Base-by-base conservation (phyloP, 768 basidiomycete genomes). In the Rhizopogon vesiculosus region DNA sequence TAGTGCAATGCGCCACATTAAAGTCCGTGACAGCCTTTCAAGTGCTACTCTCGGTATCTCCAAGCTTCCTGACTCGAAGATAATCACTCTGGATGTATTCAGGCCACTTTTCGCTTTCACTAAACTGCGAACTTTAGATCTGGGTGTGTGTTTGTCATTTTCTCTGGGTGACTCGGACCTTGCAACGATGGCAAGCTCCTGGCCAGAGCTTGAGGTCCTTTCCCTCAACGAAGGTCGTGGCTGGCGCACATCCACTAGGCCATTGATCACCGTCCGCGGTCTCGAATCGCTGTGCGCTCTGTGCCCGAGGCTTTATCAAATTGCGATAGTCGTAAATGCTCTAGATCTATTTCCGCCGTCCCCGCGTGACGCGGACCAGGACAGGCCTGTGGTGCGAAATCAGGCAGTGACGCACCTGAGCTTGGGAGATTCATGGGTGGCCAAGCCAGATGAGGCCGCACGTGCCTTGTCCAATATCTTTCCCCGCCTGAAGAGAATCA, bases 121-220 rank as follows among this genome's bases (percentile, higher is more conserved):
- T 22, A 49, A 49, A 38, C 22, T 49, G 18, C 48, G 48, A 38
- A 18, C 39, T 16, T 38, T 49, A 22, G 48, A 49, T 49, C 48
- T 49, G 19, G 48, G 48, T 19, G 48, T 49, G 35, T 49, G 48
- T 35, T 35, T 49, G 22, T 49, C 48, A 38, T 49, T 38, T 49
- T 38, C 48, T 25, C 15, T 49, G 15, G 22, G 35, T 49, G 48
- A 49, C 33, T 49, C 35, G 5, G 48, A 49, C 15, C 33, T 49
- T 49, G 22, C 48, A 9, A 16, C 35, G 9, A 49, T 49, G 48
- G 48, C 48, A 38, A 38, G 19, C 48, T 49, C 35, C 48, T 49
- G 48, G 48, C 48, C 48, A 22, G 48, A 49, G 38, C 48, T 49
- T n/a, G 48, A 49, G 35, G 35, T 49, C 15, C 22, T 49, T 15